Evolutionary conservation across 2,329 filamentous ascomycete species (phyloP).

Genomic region (Onygenales sp.): DNA sequence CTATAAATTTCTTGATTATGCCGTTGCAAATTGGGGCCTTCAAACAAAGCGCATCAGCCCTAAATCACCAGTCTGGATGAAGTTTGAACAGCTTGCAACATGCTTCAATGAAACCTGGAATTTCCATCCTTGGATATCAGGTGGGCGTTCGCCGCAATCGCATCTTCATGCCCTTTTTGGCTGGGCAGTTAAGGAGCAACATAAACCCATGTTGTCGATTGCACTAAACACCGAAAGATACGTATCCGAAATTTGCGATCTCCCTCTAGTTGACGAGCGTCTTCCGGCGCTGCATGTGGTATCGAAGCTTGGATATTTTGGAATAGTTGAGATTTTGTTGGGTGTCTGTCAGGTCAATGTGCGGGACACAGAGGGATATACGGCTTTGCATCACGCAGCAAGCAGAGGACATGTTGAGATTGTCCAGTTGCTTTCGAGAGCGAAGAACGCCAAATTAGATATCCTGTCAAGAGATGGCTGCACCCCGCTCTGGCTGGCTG

Average conservation of each 20-base stretch:
- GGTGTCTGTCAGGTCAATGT: background rate
- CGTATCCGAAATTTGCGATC: background rate
- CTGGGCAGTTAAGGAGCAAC: background rate
- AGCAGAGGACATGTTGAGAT: background rate
- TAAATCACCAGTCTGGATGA: background rate
- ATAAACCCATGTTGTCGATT: background rate
- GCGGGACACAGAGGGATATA: background rate
- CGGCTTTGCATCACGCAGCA: background rate
- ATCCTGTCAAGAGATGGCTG: background rate
- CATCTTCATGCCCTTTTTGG: background rate
- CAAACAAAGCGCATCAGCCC: background rate
- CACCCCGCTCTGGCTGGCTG: background rate
- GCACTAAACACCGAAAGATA: background rate
- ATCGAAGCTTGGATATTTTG: background rate
- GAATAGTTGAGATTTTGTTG: background rate
- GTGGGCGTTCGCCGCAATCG: background rate
- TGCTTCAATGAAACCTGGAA: background rate
- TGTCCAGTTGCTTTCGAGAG: background rate
- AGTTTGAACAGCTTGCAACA: background rate
- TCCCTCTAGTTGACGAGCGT: background rate
- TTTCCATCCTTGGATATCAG: background rate
- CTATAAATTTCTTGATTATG: background rate
- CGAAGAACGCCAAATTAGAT: background rate
- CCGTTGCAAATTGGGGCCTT: background rate
- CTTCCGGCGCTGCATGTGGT: background rate